Evolutionary conservation across 140 eudicot species (phyloP), one percentile per base, ranked within the genome.

Genomic region (Eryngium alpinum): DNA sequence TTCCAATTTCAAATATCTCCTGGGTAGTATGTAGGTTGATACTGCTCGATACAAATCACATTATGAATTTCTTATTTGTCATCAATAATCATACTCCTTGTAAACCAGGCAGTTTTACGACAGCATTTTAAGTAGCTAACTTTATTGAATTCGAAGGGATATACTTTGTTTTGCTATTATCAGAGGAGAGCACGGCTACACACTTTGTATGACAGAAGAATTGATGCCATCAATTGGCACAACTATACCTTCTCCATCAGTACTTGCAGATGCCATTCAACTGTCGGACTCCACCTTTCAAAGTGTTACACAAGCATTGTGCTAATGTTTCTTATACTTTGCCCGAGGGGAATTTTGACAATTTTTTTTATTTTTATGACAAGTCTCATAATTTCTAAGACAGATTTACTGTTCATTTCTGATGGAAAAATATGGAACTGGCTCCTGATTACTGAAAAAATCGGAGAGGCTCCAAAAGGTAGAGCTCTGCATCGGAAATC

Each of bases 401-500:
- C 96, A 49, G 88, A 90, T 85, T 72, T 95, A 86, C 53, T 95
- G 83, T 92, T 97, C 85, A 90, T 95, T 77, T 88, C 99, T 74
- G 99, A 95, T 84, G 99, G 99, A 84, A 95, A 92, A 86, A 85
- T 95, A 81, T 95, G 99, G 97, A 92, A 91, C 84, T 95, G 99
- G 99, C 97, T 95, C 83, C 88, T 92, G n/a, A 88, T 93, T 84
- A 89, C 94, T 78, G 97, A 95, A 85, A 93, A 90, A 81, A 79
- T 89, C 62, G 90, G 82, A 53, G 92, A 86, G 59, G 75, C 80
- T 83, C 85, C 73, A 51, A 94, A 88, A 81, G 93, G 74, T 77
- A 44, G 21, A 79, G 65, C 49, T 31, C 33, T 81, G 88, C 52
- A 60, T 78, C 83, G 38, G 88, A 88, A 49, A 75, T 33, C 71